A percentile compares a stretch with the other conserved stretches of the same genome.
phyloP scores from a whole-genome alignment of 805 yeast species.

The Candida ovalis region DNA sequence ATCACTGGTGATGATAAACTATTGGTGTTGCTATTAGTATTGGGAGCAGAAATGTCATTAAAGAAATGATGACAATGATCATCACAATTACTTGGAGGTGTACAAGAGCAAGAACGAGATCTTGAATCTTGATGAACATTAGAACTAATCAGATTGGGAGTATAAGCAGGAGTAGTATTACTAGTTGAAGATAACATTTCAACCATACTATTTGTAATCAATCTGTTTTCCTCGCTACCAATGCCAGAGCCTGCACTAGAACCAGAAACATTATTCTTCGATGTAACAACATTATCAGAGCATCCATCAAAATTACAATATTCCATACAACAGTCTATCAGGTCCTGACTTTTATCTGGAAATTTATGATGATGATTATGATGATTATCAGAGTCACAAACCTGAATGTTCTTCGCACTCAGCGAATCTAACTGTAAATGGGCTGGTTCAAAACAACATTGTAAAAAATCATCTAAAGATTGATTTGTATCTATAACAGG shows the following conservation, averaged over 20 bases:
- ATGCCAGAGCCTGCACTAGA: background rate
- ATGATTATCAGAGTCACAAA: slow-evolving; percentile 1
- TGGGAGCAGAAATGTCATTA: background rate
- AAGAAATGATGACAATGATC: background rate
- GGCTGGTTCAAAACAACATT: slow-evolving; percentile 24
- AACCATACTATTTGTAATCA: background rate
- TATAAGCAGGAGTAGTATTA: background rate
- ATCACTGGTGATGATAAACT: background rate
- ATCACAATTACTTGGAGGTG: background rate
- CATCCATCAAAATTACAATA: slow-evolving; percentile 24
- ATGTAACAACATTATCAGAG: slow-evolving; percentile 1
- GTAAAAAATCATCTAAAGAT: slow-evolving; percentile 17
- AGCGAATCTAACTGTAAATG: slow-evolving; percentile 11
- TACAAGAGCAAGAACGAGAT: background rate
- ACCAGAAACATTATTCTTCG: no score
- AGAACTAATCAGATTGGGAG: background rate
- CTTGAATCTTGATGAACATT: background rate
- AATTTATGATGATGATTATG: slow-evolving; percentile 2
- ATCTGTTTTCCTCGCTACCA: no score
- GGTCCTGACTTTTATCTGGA: slow-evolving; percentile 2
- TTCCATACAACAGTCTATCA: slow-evolving; percentile 24
- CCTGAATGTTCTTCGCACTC: background rate
- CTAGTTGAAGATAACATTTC: background rate
- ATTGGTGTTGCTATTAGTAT: background rate
- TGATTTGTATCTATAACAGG: slow-evolving; percentile 9